Evolutionary conservation across 257 asterid species (phyloP).

Genomic region (Fraxinus excelsior): DNA sequence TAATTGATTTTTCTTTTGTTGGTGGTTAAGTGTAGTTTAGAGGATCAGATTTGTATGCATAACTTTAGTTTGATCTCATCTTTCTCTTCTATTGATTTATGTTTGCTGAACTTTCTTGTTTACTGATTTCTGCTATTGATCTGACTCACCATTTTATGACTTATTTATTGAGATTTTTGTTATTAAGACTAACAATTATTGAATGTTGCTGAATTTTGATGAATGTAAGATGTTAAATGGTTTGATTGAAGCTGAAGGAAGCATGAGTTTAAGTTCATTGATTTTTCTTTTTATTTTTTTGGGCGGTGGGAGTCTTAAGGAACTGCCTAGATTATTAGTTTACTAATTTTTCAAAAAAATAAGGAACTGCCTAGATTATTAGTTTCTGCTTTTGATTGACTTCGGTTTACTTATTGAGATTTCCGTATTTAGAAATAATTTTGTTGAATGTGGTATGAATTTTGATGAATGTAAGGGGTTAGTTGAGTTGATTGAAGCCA

Average conservation of each 20-base stretch:
- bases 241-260: not conserved
- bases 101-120: not conserved
- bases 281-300: not conserved
- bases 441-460: no score
- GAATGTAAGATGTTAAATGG: not conserved
- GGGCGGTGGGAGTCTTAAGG: no score
- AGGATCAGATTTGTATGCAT: no score
- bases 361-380: no score
- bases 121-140: not conserved
- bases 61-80: conserved; percentile 43
- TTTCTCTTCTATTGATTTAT: conserved; percentile 12
- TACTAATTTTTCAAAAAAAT: no score
- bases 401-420: no score
- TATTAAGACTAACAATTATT: not conserved
- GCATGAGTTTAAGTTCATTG: not conserved
- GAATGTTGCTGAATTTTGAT: not conserved
- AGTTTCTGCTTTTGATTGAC: no score
- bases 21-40: no score
- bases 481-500: no score
- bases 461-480: no score
- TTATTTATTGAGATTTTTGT: not conserved
- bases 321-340: not conserved
- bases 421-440: no score
- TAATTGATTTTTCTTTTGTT: no score
- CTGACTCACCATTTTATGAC: not conserved